A percentile compares a stretch with the other conserved stretches of the same genome.
phyloP scores from a whole-genome alignment of 2,329 filamentous ascomycete genomes.

The Seiridium cupressi region DNA sequence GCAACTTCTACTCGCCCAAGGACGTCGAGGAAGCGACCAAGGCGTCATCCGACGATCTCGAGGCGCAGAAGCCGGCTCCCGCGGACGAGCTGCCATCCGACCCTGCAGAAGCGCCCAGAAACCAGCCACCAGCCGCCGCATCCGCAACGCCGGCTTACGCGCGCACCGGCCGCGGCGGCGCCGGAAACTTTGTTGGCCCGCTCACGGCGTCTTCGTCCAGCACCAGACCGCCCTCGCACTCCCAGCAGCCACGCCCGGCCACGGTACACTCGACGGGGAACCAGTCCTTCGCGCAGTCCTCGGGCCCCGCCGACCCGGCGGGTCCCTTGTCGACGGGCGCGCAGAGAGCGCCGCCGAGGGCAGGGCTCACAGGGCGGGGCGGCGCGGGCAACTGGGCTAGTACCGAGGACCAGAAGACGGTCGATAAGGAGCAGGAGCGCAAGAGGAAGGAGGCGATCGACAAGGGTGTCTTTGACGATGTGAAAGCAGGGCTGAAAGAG shows the following conservation, averaged over 20 bases:
- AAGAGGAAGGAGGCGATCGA: conserved; percentile 25
- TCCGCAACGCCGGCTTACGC: conserved; percentile 28
- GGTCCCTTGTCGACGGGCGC: neutral
- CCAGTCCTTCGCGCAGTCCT: neutral
- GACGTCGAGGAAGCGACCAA: conserved; percentile 42
- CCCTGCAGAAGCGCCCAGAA: conserved; percentile 14
- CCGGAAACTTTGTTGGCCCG: conserved; percentile 55
- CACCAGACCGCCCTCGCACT: neutral
- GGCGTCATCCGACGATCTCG: conserved; percentile 26
- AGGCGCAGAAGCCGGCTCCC: conserved; percentile 32
- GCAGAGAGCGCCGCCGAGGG: neutral
- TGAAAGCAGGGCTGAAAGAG: conserved; percentile 23
- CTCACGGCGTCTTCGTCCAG: conserved; percentile 18
- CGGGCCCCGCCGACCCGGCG: neutral
- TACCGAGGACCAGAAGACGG: conserved; percentile 6
- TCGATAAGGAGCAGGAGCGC: conserved; percentile 22
- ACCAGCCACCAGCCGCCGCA: conserved; percentile 15
- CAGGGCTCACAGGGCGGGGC: conserved; percentile 41
- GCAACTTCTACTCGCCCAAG: conserved; percentile 57
- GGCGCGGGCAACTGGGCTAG: conserved; percentile 55
- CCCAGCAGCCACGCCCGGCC: neutral
- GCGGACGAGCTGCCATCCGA: conserved; percentile 19
- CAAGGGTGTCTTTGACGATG: conserved; percentile 22
- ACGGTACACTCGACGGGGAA: conserved; percentile 1
- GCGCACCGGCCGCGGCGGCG: conserved; percentile 56